Conservation (phyloP, 1,139 yeast genomes). For the Yamadazyma spencermartinsiae region DNA sequence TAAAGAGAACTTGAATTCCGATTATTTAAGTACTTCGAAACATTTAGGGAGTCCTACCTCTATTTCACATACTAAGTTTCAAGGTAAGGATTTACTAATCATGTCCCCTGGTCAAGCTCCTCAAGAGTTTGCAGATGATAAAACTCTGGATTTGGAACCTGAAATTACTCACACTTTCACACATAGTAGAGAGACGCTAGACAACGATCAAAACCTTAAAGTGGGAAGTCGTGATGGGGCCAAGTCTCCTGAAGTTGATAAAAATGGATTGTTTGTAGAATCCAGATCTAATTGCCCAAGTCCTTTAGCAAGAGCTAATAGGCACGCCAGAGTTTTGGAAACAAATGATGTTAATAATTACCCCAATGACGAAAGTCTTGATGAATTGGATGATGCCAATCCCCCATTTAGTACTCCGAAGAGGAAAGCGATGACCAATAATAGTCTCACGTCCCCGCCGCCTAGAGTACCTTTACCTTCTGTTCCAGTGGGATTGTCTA, state of each 20-base stretch:
- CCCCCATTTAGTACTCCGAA: slow-evolving; percentile 21
- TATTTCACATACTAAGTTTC: slow-evolving; percentile 19
- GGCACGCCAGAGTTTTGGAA: slow-evolving; percentile 51
- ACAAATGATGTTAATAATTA: slow-evolving; percentile 30
- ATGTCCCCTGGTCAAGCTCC: slow-evolving; percentile 41
- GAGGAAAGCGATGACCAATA: slow-evolving; percentile 10
- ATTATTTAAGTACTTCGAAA: not conserved
- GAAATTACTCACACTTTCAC: not conserved
- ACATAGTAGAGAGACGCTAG: not conserved
- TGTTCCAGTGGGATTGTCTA: slow-evolving; percentile 16
- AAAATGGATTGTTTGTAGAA: slow-evolving; percentile 14
- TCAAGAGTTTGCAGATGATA: not conserved
- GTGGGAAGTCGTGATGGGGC: slow-evolving; percentile 13
- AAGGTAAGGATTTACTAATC: slow-evolving; percentile 37
- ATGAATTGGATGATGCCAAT: slow-evolving; percentile 10
- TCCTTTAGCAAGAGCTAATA: slow-evolving; percentile 45
- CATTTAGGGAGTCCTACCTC: slow-evolving; percentile 10
- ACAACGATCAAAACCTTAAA: not conserved
- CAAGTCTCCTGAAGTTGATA: slow-evolving; percentile 16
- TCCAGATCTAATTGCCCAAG: slow-evolving; percentile 34
- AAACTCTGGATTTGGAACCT: not conserved
- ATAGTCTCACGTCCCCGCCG: slow-evolving; percentile 30
- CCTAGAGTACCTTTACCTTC: slow-evolving; percentile 34
- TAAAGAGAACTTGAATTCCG: slow-evolving; percentile 1
- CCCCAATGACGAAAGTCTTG: slow-evolving; percentile 6